phyloP scores from a whole-genome alignment of 495 filamentous ascomycete species.

The Clohesyomyces aquaticus region DNA sequence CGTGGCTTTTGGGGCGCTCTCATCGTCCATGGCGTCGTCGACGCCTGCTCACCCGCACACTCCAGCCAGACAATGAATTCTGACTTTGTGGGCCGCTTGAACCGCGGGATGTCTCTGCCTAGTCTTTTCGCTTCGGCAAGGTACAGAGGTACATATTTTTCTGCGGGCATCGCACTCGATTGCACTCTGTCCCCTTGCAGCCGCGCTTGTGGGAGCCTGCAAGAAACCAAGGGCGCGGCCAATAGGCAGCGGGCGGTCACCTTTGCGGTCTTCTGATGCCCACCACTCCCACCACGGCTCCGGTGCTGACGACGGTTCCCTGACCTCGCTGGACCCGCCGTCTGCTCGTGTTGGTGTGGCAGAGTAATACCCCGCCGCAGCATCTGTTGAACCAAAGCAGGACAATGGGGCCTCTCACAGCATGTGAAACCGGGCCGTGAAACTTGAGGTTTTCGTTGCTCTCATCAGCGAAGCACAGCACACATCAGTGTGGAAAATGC shows the following conservation, averaged over 20 bases:
- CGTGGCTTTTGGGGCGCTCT: background rate
- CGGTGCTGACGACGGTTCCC: constrained; percentile 26
- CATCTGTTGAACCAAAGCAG: constrained; percentile 3
- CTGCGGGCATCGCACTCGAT: constrained; percentile 36
- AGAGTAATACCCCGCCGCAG: constrained; percentile 12
- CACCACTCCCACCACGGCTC: constrained; percentile 5
- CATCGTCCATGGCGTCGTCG: background rate
- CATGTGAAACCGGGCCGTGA: constrained; percentile 39
- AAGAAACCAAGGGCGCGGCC: constrained; percentile 31
- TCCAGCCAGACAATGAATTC: background rate
- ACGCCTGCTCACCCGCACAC: background rate
- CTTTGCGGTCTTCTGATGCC: constrained; percentile 4
- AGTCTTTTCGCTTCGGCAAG: constrained; percentile 40
- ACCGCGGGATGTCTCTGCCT: constrained; percentile 6
- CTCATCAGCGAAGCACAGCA: constrained; percentile 10
- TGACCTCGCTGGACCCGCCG: constrained; percentile 10
- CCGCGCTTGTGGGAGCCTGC: constrained; percentile 33
- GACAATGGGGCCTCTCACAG: background rate
- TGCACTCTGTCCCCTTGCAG: constrained; percentile 38
- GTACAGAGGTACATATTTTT: constrained; percentile 34
- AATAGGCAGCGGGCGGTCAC: constrained; percentile 12
- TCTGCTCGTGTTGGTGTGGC: constrained; percentile 8
- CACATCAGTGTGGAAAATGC: constrained; percentile 6
- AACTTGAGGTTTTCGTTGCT: constrained; percentile 21
- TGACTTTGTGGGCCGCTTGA: background rate